Base-by-base conservation (phyloP, 176 grass and related monocot species). In the Lolium multiflorum region DNA sequence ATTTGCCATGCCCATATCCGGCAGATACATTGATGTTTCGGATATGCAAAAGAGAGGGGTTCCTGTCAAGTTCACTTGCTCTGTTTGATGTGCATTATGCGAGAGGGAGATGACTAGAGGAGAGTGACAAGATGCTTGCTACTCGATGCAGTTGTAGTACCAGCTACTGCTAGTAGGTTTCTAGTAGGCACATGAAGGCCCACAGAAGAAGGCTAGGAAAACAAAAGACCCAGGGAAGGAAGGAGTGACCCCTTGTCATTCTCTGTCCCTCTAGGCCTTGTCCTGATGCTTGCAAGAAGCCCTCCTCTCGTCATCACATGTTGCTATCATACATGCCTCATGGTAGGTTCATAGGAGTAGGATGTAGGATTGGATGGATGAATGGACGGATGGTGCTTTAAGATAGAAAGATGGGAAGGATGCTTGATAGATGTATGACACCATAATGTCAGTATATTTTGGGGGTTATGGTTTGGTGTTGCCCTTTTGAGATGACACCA, bases 241-340 rank as follows among this genome's bases (percentile, higher is more conserved):
- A 87, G 74, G 86, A 91, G 86, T 95, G 93, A 95, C 93, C 82
- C 88, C 83, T 95, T 87, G 93, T 95, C 93, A 95, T 92, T 95
- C 93, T 75, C 48, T 95, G 93, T 91, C 90, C 85, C 79, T 81
- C 52, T 39, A 75, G 86, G 68, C 49, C 25, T 90, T 83, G 85
- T 92, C 76, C 63, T 90, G 41, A 88, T 83, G 63, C 81, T 89
- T 82, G 59, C 71, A 72, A 12, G 75, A 85, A 58, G 44, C 38
- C 54, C 43, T 51, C 15, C 51, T 66, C 48, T 20, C 16, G 46
- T 78, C 76, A 70, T 79, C 85, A 74, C 79, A 66, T 15, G 79
- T 66, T 58, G 48, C 48, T 83, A 83, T 60, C 51, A 70, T 88
- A 61, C 71, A 74, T 74, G 24, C 71, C 77, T 50, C 25, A 79